Percentiles rank a stretch among this genome's conserved stretches.
phyloP scores from a whole-genome alignment of 352 stramenopile species.

The Phytophthora hybrid region DNA sequence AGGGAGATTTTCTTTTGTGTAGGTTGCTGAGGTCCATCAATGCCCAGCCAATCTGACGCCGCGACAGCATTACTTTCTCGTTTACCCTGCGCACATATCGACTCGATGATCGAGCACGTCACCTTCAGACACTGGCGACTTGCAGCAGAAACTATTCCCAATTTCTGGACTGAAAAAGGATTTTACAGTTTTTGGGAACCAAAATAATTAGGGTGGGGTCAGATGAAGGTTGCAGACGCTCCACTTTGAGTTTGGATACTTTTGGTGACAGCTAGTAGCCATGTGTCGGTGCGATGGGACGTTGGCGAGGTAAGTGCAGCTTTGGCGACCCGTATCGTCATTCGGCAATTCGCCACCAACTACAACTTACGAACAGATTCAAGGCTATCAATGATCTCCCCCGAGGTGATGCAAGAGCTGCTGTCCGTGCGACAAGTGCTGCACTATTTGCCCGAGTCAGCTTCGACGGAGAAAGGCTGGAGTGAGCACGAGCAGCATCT shows the following conservation, averaged over 20 bases:
- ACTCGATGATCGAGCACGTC: neutral
- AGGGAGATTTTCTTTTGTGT: neutral
- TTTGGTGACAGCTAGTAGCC: conserved; percentile 6
- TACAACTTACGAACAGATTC: conserved; percentile 1
- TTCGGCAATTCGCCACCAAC: conserved; percentile 26
- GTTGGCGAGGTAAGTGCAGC: neutral
- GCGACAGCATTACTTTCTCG: neutral
- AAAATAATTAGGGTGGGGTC: conserved; percentile 9
- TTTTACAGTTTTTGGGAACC: conserved; percentile 20
- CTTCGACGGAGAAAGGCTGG: conserved; percentile 44
- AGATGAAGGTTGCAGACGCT: conserved; percentile 9
- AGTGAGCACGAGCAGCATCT: conserved; percentile 47
- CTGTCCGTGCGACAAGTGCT: conserved; percentile 37
- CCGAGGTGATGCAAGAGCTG: conserved; percentile 45
- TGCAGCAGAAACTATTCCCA: conserved; percentile 1
- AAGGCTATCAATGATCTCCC: conserved; percentile 34
- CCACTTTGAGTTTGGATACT: conserved; percentile 29
- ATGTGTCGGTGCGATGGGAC: conserved; percentile 5
- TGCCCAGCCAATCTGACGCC: neutral
- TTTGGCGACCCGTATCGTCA: conserved; percentile 13
- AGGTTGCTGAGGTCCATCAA: no score
- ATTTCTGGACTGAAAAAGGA: conserved; percentile 28
- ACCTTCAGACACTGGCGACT: conserved; percentile 2
- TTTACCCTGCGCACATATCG: neutral
- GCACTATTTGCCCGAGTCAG: conserved; percentile 35